phyloP scores from a whole-genome alignment of 2,329 filamentous ascomycete genomes.

The Zasmidium cellare region DNA sequence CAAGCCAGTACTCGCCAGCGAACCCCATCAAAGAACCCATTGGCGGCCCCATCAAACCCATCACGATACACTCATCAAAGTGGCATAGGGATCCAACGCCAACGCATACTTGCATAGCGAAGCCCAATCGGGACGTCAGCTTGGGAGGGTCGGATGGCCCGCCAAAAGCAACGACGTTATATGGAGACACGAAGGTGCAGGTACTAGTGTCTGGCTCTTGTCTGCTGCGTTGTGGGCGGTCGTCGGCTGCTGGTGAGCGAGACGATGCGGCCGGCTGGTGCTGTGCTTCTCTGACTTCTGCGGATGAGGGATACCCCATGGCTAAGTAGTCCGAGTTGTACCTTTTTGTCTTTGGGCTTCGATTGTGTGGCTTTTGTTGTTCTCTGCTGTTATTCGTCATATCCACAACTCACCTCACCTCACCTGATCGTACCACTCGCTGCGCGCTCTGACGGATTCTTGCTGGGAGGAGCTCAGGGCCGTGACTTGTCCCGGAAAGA shows the following conservation, averaged over 20 bases:
- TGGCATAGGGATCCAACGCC: slow-evolving; percentile 5
- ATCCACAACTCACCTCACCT: slow-evolving; percentile 1
- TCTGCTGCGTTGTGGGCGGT: slow-evolving; percentile 8
- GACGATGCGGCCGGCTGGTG: neutral
- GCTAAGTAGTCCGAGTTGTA: neutral
- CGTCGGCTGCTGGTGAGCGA: neutral
- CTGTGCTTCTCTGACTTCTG: neutral
- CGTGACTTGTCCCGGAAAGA: neutral
- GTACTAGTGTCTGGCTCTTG: slow-evolving; percentile 9
- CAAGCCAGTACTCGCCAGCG: neutral
- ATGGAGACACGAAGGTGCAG: slow-evolving; percentile 20
- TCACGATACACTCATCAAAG: neutral
- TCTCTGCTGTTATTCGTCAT: slow-evolving; percentile 11
- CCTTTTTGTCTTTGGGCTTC: too few relatives aligned
- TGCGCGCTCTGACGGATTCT: neutral
- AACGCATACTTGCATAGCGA: slow-evolving; percentile 20
- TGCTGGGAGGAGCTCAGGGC: too few relatives aligned
- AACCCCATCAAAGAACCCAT: neutral
- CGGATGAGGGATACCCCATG: neutral
- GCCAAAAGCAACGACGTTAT: slow-evolving; percentile 16
- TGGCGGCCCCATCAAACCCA: neutral
- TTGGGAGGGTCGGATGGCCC: slow-evolving; percentile 15
- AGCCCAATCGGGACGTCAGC: slow-evolving; percentile 19
- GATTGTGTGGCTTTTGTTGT: too few relatives aligned
- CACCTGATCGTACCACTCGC: neutral